Evolutionary conservation across 176 grass and related monocot species (phyloP).

Genomic region (Oryza punctata): DNA sequence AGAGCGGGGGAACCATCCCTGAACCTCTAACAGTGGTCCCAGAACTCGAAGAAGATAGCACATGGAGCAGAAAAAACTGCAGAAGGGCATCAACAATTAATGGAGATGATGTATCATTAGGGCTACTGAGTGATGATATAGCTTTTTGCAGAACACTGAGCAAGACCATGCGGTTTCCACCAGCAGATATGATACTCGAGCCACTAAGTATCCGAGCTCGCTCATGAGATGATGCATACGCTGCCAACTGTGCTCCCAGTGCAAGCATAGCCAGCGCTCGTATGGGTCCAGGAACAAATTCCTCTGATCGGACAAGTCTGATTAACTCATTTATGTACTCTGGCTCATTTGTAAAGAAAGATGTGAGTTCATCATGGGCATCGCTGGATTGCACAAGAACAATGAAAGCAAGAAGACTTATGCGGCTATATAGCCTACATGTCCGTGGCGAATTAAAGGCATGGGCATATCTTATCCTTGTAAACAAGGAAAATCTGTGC

Average conservation of each 20-base stretch:
- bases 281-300: constrained; percentile 79
- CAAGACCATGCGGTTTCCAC: constrained; percentile 95
- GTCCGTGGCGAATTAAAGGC: constrained; percentile 69
- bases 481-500: constrained; percentile 89
- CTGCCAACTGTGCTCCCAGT: constrained; percentile 91
- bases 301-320: constrained; percentile 85
- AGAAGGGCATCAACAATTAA: constrained; percentile 96
- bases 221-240: constrained; percentile 97
- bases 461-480: constrained; percentile 91
- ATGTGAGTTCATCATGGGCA: constrained; percentile 90
- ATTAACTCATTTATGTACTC: constrained; percentile 98
- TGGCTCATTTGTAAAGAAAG: constrained; percentile 97
- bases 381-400: constrained; percentile 94
- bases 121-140: constrained; percentile 79
- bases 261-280: constrained; percentile 93
- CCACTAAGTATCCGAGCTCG: constrained; percentile 88
- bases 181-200: constrained; percentile 84
- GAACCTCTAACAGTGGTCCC: constrained; percentile 84
- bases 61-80: constrained; percentile 99
- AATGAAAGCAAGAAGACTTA: constrained; percentile 97
- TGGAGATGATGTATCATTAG: constrained; percentile 81
- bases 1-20: constrained; percentile 84
- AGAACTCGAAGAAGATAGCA: constrained; percentile 92
- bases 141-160: constrained; percentile 91
- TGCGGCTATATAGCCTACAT: constrained; percentile 82